phyloP scores from a whole-genome alignment of 148 eudicot genomes.

The Camellia sinensis region DNA sequence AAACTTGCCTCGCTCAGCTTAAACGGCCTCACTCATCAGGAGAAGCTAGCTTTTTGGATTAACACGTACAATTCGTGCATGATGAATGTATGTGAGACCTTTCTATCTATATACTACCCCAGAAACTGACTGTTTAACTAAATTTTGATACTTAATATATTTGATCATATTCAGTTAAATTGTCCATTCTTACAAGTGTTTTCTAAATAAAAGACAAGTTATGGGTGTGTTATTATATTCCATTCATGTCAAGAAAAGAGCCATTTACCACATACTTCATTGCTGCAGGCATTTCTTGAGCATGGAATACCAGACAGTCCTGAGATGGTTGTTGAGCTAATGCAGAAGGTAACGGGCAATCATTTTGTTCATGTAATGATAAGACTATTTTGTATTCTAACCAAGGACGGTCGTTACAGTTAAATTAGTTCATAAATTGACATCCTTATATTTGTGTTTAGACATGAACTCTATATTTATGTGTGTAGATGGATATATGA shows the following conservation, averaged over 20 bases:
- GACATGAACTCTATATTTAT: neutral
- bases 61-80: slow-evolving; percentile 80
- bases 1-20: slow-evolving; percentile 55
- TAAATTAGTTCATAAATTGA: neutral
- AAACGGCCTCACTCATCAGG: slow-evolving; percentile 63
- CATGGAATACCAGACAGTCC: slow-evolving; percentile 64
- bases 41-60: slow-evolving; percentile 85
- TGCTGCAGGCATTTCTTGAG: slow-evolving; percentile 71
- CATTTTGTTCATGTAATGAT: no score
- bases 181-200: neutral
- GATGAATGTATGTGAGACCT: slow-evolving; percentile 62
- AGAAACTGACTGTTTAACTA: neutral
- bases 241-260: neutral
- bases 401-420: neutral
- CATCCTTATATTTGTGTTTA: neutral
- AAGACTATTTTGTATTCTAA: neutral
- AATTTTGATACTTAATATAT: neutral
- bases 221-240: neutral
- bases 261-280: slow-evolving; percentile 10
- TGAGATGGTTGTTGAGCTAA: slow-evolving; percentile 55
- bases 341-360: slow-evolving; percentile 57
- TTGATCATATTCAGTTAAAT: neutral
- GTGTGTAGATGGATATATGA: neutral
- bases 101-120: neutral
- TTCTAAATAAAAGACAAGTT: neutral